These are phyloP conservation scores for Cyphellophora attinorum DNA, from an alignment of 2,329 filamentous ascomycete species.

Conservation along the genomic window DNA sequence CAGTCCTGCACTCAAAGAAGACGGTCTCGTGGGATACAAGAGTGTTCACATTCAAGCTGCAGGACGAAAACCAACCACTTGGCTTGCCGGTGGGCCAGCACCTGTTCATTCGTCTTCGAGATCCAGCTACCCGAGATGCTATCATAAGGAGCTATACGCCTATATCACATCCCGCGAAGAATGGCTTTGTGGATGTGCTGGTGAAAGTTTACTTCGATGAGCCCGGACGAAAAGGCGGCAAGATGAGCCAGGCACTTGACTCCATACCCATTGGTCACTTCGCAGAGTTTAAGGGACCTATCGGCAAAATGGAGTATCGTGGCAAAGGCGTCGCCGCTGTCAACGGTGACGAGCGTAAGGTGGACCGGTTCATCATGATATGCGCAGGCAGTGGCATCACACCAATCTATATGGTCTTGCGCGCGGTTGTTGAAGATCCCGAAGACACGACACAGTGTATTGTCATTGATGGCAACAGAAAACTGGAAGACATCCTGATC, in stretches of 20 bases:
- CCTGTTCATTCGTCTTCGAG: conserved; percentile 70
- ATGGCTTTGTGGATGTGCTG: conserved; percentile 62
- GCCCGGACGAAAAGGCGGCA: conserved; percentile 52
- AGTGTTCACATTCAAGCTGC: conserved; percentile 71
- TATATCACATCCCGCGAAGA: conserved; percentile 53
- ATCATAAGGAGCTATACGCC: conserved; percentile 86
- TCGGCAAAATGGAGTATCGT: conserved; percentile 75
- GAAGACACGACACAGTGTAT: conserved; percentile 58
- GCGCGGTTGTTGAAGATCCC: conserved; percentile 59
- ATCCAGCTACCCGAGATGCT: conserved; percentile 58
- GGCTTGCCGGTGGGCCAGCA: conserved; percentile 81
- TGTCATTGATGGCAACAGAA: conserved; percentile 69
- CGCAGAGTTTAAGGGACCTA: conserved; percentile 80
- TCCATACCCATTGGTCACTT: conserved; percentile 59
- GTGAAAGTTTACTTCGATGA: conserved; percentile 72
- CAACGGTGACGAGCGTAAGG: conserved; percentile 43
- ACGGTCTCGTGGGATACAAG: conserved; percentile 66
- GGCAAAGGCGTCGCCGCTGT: conserved; percentile 57
- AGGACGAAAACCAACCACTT: conserved; percentile 58
- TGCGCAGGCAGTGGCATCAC: conserved; percentile 85
- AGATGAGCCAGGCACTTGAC: conserved; percentile 75
- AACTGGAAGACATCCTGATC: conserved; percentile 74
- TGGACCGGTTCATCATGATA: conserved; percentile 72
- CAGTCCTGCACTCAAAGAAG: conserved; percentile 58
- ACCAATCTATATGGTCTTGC: conserved; percentile 77